Conservation (phyloP, 2,329 filamentous ascomycete genomes). For the Botrytis galanthina region DNA sequence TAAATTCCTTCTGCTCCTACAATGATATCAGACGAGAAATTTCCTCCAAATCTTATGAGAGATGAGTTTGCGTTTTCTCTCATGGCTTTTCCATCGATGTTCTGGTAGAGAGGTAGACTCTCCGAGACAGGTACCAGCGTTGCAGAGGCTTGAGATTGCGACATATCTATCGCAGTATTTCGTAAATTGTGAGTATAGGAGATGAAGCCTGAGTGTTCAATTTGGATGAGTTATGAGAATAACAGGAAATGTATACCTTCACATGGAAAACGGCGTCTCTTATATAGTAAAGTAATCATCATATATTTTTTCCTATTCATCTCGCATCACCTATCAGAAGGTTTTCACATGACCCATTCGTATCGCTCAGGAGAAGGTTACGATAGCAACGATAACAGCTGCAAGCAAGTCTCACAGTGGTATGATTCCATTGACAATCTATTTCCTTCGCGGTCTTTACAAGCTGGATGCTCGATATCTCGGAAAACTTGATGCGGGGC, state of each 20-base stretch:
- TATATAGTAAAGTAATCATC: background rate
- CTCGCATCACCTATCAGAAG: background rate
- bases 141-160: background rate
- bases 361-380: background rate
- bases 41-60: conserved; percentile 29
- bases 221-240: background rate
- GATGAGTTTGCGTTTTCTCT: conserved; percentile 20
- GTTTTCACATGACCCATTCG: background rate
- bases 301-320: background rate
- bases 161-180: background rate
- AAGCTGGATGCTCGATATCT: background rate
- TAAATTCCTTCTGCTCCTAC: conserved; percentile 28
- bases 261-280: background rate
- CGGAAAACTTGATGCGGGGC: conserved; percentile 4
- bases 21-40: conserved; percentile 30
- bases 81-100: conserved; percentile 24
- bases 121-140: background rate
- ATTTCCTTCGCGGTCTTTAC: no score
- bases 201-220: no score
- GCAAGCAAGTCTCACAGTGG: background rate
- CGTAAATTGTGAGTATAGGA: background rate
- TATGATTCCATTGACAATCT: background rate
- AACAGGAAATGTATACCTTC: background rate
- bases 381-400: background rate
- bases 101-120: conserved; percentile 18